Evolutionary conservation across 768 basidiomycete genomes (phyloP).

Genomic region (Lyophyllum shimeji): DNA sequence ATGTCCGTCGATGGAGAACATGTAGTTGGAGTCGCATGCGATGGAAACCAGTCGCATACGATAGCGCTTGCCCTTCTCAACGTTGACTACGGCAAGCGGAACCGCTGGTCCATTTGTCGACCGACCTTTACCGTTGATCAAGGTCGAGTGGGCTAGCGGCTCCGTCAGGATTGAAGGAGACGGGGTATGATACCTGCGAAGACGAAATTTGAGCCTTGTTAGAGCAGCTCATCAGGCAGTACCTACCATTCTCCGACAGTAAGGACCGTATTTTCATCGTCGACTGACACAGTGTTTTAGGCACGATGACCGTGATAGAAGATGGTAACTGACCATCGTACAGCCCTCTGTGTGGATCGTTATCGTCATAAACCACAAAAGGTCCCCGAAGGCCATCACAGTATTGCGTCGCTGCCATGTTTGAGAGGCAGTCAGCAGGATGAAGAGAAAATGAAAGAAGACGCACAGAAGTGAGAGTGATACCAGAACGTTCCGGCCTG

Average conservation of each 20-base stretch:
- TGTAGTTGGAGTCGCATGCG: conserved; percentile 39
- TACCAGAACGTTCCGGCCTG: conserved; percentile 30
- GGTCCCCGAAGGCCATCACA: conserved; percentile 19
- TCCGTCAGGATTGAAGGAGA: conserved; percentile 19
- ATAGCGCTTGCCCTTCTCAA: conserved; percentile 37
- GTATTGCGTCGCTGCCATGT: conserved; percentile 19
- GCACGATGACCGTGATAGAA: neutral
- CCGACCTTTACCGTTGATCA: conserved; percentile 44
- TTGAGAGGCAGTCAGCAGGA: neutral
- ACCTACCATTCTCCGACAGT: conserved; percentile 43
- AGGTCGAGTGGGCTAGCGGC: conserved; percentile 26
- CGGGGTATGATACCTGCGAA: conserved; percentile 18
- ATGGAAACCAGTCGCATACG: conserved; percentile 47
- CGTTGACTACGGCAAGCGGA: conserved; percentile 36
- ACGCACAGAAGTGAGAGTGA: conserved; percentile 16
- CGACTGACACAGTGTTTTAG: neutral
- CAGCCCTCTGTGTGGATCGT: neutral
- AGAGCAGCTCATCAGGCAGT: neutral
- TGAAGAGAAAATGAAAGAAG: neutral
- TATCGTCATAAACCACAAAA: conserved; percentile 8
- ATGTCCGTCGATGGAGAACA: conserved; percentile 13
- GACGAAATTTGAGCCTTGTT: neutral
- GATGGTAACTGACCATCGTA: neutral
- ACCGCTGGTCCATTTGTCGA: conserved; percentile 30
- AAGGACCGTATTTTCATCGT: conserved; percentile 30